Base-by-base conservation (phyloP, 192 early-diverging fungal species). In the Entophlyctis luteolus region DNA sequence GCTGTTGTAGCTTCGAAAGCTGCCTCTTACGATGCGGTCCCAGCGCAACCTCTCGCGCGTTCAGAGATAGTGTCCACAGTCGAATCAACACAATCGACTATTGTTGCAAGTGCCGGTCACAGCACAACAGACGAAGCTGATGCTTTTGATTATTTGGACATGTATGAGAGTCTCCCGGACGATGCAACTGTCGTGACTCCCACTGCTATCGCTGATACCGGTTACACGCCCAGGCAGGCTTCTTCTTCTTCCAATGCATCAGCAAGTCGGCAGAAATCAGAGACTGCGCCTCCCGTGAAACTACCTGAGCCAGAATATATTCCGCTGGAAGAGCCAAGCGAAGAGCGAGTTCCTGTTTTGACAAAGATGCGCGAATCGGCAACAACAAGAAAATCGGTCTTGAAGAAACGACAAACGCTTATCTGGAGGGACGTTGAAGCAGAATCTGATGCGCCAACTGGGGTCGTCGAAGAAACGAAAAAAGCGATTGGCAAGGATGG, bases 341-440 rank as follows among this genome's bases (percentile, higher is more conserved):
- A 8, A 8, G 39, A 42, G 39, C 39, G 39, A n/a, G 39, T 42
- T 42, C 39, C 39, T 12, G 39, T n/a, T 18, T 28, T 66, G 33
- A 66, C 63, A 22, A 66, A 66, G 22, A 22, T 54, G 18, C 6
- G 50, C 12, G 63, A 66, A 36, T 29, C 28, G 8, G 63, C 47
- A 4, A 42, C 52, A 39, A 22, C 32, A 20, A 29, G 63, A 39
- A 66, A 66, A 38, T 8, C 50, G 16, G 50, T 39, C 4, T 35
- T 74, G 14, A 55, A 53, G 55, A 48, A 39, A 20, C 46, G 37
- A 1, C 63, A 52, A 38, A 59, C 60, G 35, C 36, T 72, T 23
- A 48, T 8, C 23, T 48, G 47, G 79, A 79, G 48, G 60, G 66
- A 74, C 48, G 50, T 72, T 3, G 62, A 76, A 65, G 67, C 60